Base-by-base conservation (phyloP, 2,329 filamentous ascomycete genomes). In the Clonostachys rhizophaga region DNA sequence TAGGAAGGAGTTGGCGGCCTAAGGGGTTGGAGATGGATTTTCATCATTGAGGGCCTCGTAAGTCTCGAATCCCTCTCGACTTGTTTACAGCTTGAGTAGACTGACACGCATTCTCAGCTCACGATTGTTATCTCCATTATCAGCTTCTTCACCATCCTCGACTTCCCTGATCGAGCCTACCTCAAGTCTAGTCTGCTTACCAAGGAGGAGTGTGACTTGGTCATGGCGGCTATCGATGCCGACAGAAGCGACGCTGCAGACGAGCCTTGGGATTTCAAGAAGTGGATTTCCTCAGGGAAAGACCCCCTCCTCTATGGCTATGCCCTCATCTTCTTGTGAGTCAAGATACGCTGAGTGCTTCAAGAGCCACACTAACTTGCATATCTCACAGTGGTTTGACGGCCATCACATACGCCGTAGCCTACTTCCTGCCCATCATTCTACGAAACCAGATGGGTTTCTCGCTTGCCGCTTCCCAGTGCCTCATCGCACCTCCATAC, bases 1-100 rank as follows among this genome's bases (percentile, higher is more conserved):
- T 61, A 75, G 30, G 68, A 73, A 35, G 70, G 68, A 6, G 58
- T 58, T 20, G 65, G 62, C 36, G 68, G 69, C 2, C 60, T 74
- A 9, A 55, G 60, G 10, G 71, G 72, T 4, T 75, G 71, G 72
- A 58, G 69, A 49, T 76, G 72, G 72, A 56, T 73, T 4, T 76
- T 75, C 51, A 69, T 71, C 43, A 56, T 67, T 8, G 49, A 53
- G 36, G 51, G 51, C 13, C 35, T 50, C 13, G 42, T 49, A 6
- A n/a, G 3, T 5, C 13, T 1, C 4, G 43, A 34, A 24, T 9
- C 44, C 6, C 11, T 9, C 16, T n/a, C n/a, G 1, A 34, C 12
- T 13, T 5, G 12, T 34, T 33, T 43, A 18, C 8, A 10, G 9
- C 24, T 30, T 30, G 8, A 30, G 24, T 24, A 3, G 24, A 30